A percentile compares a stretch with the other conserved stretches of the same genome.
Evolutionary conservation across 306 rosid species (phyloP).

Genomic region (Begonia masoniana): DNA sequence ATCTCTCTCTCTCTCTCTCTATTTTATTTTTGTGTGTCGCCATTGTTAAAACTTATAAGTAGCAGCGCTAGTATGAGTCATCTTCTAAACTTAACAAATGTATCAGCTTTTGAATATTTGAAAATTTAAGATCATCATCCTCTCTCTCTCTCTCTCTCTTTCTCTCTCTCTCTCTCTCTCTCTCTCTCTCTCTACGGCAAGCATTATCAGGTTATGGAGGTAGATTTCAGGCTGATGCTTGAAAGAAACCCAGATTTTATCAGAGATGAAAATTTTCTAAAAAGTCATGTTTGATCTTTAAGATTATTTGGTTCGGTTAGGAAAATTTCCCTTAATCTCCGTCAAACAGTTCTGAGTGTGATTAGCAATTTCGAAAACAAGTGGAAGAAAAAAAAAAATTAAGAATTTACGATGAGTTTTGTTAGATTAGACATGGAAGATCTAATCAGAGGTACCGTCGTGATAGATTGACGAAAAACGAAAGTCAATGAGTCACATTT

Average conservation of each 20-base stretch:
- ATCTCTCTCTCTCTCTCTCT: slow-evolving; percentile 19
- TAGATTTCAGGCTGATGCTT: no score
- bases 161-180: no score
- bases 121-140: slow-evolving; percentile 31
- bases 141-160: no score
- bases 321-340: no score
- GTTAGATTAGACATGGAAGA: slow-evolving; percentile 32
- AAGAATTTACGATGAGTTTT: slow-evolving; percentile 7
- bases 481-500: slow-evolving; percentile 33
- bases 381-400: neutral
- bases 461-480: slow-evolving; percentile 13
- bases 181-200: no score
- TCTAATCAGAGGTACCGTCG: slow-evolving; percentile 51
- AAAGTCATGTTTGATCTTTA: no score
- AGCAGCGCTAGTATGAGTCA: slow-evolving; percentile 44
- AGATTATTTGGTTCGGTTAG: neutral
- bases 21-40: slow-evolving; percentile 41
- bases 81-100: slow-evolving; percentile 27
- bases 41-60: slow-evolving; percentile 18
- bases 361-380: no score
- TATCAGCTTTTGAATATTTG: slow-evolving; percentile 37
- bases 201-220: no score
- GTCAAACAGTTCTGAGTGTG: no score
- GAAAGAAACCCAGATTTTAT: no score
- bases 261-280: no score